A percentile compares a stretch with the other conserved stretches of the same genome.
Evolutionary conservation across 23 red algal genomes (phyloP).

Genomic region (Gracilaria caudata): DNA sequence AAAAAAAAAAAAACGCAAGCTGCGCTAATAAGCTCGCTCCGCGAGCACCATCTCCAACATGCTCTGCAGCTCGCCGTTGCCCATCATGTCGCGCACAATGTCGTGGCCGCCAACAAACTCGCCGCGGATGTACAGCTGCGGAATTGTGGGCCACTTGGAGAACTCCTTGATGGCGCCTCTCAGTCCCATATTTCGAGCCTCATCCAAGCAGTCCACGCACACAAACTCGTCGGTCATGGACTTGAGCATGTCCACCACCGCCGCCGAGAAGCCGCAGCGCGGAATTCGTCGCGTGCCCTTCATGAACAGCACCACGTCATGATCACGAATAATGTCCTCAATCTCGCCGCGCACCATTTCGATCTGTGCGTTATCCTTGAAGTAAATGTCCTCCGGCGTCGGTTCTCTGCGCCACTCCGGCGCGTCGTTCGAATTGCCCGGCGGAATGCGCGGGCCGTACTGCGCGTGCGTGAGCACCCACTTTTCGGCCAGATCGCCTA

Average conservation of each 20-base stretch:
- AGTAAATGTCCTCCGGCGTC: constrained; percentile 29
- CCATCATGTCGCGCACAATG: constrained; percentile 85
- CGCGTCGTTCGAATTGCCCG: constrained; percentile 55
- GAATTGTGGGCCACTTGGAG: constrained; percentile 96
- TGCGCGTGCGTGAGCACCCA: constrained; percentile 56
- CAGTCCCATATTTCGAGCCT: constrained; percentile 55
- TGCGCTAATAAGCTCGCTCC: background rate
- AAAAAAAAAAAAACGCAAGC: too few relatives aligned
- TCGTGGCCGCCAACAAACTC: constrained; percentile 94
- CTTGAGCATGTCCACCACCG: constrained; percentile 71
- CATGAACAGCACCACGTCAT: constrained; percentile 88
- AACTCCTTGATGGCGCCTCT: constrained; percentile 86
- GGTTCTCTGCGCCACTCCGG: constrained; percentile 45
- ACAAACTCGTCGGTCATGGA: constrained; percentile 69
- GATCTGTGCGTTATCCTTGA: constrained; percentile 1
- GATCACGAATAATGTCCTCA: constrained; percentile 36
- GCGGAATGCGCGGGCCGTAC: constrained; percentile 41
- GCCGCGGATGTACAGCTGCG: constrained; percentile 90
- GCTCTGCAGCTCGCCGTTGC: constrained; percentile 64
- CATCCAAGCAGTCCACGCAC: constrained; percentile 79
- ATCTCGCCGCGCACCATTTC: constrained; percentile 31
- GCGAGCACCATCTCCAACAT: constrained; percentile 33
- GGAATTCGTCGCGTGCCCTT: constrained; percentile 79
- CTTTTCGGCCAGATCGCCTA: constrained; percentile 53
- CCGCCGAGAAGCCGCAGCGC: constrained; percentile 81